Evolutionary conservation across 208 protist genomes (phyloP), one percentile per base, ranked within the genome.

Genomic region (Trypanosoma rangeli): DNA sequence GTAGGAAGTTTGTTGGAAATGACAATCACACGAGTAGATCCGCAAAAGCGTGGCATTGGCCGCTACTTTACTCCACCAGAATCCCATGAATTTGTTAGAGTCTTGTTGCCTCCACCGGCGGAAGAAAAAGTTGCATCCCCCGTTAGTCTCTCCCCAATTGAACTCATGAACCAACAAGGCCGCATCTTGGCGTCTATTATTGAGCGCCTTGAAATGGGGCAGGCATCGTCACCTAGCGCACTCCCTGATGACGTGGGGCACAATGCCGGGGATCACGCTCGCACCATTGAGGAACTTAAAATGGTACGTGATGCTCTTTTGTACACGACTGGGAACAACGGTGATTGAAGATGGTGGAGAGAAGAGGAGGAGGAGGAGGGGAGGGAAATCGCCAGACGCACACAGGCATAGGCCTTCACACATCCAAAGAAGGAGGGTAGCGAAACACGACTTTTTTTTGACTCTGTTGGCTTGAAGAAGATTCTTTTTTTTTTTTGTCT

Each of bases 241-340:
- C 42, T 42, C 8, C 12, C 20, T 44, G 68, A 76, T 50, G 67
- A 83, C 20, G 35, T 12, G 18, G 61, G 44, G 5, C 15, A 49
- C 22, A 20, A 53, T 33, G 58, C 35, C n/a, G 78, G 82, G 13
- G 64, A 55, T 2, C 90, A 91, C 50, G 56, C 86, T 0, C 58
- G 79, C 5, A 74, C 85, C 8, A 82, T 94, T 20, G 89, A 89
- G 18, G 78, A 90, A 60, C 72, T 96, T 29, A 93, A 96, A 64
- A 78, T 79, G 49, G 79, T 94, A 10, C 83, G 87, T 67, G 90
- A 93, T 52, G 83, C 85, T 50, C 61, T 93, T 12, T 74, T 92
- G 2, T 81, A 64, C 56, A 69, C 66, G 59, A 64, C 85, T 42
- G 73, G 70, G 22, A 28, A 63, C 67, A 39, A 37, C 15, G n/a